phyloP scores from a whole-genome alignment of 139 green algal genomes.

The Chlorella sp. region DNA sequence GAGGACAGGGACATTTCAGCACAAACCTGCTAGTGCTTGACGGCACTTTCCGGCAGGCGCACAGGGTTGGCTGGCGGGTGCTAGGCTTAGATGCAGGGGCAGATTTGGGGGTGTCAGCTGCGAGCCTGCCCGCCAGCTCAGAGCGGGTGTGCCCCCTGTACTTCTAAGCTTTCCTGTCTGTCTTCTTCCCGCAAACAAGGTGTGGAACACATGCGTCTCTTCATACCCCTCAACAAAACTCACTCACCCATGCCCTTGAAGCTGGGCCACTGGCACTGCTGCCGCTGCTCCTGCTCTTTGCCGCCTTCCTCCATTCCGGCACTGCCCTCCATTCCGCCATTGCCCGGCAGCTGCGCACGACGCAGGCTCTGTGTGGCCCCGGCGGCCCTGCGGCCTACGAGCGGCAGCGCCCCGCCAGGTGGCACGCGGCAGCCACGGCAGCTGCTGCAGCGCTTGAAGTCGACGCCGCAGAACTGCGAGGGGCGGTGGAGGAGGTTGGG shows the following conservation, averaged over 20 bases:
- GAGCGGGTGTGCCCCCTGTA: neutral
- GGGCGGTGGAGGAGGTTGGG: too few species aligned
- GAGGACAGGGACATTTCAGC: neutral
- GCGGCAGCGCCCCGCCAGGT: neutral
- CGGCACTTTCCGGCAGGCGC: neutral
- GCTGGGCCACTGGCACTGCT: slow-evolving; percentile 29
- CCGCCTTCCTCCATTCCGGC: neutral
- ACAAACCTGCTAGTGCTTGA: neutral
- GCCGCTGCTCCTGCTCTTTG: too few species aligned
- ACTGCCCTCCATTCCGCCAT: neutral
- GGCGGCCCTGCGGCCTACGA: neutral
- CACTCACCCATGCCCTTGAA: neutral
- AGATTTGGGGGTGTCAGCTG: neutral
- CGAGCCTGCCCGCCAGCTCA: neutral
- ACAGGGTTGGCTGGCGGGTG: too few species aligned
- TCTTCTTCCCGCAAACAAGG: too few species aligned
- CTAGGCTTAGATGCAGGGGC: too few species aligned
- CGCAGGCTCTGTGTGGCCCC: neutral
- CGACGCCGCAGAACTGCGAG: neutral
- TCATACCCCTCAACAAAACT: too few species aligned
- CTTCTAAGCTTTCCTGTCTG: too few species aligned
- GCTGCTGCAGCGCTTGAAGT: slow-evolving; percentile 44
- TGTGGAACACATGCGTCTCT: too few species aligned
- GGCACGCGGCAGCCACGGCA: neutral
- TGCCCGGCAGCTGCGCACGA: neutral